A percentile compares a stretch with the other conserved stretches of the same genome.
These are phyloP conservation scores for Boletus pseudopeckii DNA, from an alignment of 768 basidiomycete species.

Conservation along the genomic window DNA sequence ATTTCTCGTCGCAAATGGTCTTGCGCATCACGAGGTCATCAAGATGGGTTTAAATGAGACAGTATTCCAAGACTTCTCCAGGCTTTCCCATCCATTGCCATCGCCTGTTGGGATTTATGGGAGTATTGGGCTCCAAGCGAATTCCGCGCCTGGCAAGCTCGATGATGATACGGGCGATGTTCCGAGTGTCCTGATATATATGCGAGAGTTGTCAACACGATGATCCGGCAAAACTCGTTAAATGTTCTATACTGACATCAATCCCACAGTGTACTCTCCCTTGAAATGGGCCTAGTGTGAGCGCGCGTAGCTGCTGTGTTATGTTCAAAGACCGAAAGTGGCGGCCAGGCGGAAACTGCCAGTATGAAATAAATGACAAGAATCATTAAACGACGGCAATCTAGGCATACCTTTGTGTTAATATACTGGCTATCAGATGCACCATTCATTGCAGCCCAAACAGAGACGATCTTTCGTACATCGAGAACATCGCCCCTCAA, in stretches of 20 bases:
- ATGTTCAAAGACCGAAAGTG: slow-evolving; percentile 54
- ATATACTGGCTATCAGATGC: slow-evolving; percentile 5
- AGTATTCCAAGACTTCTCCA: slow-evolving; percentile 59
- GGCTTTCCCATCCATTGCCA: slow-evolving; percentile 87
- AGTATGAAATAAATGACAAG: not conserved
- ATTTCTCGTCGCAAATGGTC: slow-evolving; percentile 1
- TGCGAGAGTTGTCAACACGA: slow-evolving; percentile 7
- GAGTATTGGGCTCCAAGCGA: slow-evolving; percentile 67
- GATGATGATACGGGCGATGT: slow-evolving; percentile 76
- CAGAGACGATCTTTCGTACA: slow-evolving; percentile 57
- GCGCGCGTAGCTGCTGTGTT: slow-evolving; percentile 66
- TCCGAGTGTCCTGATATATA: slow-evolving; percentile 72
- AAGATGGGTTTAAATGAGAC: slow-evolving; percentile 20
- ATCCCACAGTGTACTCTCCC: slow-evolving; percentile 88
- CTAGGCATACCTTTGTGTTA: slow-evolving; percentile 14
- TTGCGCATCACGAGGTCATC: slow-evolving; percentile 9
- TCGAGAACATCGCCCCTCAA: slow-evolving; percentile 72
- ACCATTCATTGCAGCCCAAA: slow-evolving; percentile 33
- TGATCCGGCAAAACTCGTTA: not conserved
- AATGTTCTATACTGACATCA: slow-evolving; percentile 60
- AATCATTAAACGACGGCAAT: not conserved
- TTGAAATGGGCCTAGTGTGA: slow-evolving; percentile 71
- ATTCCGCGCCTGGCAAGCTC: slow-evolving; percentile 73
- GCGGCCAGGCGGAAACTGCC: slow-evolving; percentile 16
- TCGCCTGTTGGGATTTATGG: slow-evolving; percentile 59